Conservation (phyloP, 148 eudicot species). For the Arctostaphylos glauca region DNA sequence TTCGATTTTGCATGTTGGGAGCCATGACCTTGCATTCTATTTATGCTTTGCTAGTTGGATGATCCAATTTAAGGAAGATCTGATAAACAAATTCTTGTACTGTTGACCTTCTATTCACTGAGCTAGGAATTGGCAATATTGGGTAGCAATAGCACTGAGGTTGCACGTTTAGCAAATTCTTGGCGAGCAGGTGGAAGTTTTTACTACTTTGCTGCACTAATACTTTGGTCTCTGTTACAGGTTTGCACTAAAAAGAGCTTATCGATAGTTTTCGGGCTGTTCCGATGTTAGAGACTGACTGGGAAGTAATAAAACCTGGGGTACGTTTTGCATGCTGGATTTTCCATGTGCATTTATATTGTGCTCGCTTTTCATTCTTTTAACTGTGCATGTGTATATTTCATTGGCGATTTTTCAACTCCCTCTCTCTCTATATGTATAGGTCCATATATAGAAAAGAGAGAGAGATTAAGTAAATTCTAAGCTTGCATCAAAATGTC, state of each 20-base stretch:
- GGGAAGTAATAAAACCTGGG: slow-evolving; percentile 38
- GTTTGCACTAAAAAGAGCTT: background rate
- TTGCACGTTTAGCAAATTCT: background rate
- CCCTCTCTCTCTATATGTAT: background rate
- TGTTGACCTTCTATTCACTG: background rate
- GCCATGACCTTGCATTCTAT: background rate
- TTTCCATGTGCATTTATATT: background rate
- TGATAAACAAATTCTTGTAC: background rate
- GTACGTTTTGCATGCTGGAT: slow-evolving; percentile 11
- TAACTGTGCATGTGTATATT: background rate
- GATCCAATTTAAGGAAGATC: slow-evolving; percentile 2
- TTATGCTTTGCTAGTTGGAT: background rate
- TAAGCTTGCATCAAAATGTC: too few species aligned
- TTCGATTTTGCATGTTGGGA: background rate
- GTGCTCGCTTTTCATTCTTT: background rate
- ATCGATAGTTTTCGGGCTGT: background rate
- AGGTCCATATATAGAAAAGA: background rate
- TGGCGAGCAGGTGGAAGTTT: background rate
- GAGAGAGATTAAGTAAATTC: background rate
- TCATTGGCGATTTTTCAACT: background rate
- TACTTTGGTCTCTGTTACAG: slow-evolving; percentile 14
- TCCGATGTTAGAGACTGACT: slow-evolving; percentile 34
- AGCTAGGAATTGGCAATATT: background rate
- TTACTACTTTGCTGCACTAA: slow-evolving; percentile 7
- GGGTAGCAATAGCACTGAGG: background rate